These are phyloP conservation scores for Mycena chlorophos DNA, from an alignment of 768 basidiomycete species.

Conservation along the genomic window DNA sequence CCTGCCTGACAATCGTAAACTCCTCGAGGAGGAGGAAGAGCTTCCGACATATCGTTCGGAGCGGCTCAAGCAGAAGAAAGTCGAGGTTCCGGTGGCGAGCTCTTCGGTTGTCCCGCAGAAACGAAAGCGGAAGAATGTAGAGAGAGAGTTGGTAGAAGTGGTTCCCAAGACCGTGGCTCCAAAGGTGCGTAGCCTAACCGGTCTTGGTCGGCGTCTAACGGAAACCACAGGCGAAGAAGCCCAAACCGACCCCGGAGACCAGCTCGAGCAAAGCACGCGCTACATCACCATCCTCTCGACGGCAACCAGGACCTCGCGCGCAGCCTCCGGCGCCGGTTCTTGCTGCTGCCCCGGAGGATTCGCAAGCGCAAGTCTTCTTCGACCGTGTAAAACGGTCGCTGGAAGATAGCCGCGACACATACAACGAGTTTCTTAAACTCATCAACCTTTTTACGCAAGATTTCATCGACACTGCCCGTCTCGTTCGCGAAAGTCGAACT, in stretches of 20 bases:
- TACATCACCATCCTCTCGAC: slow-evolving; percentile 36
- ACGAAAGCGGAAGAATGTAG: slow-evolving; percentile 64
- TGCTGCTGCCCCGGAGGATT: slow-evolving; percentile 23
- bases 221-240: slow-evolving; percentile 30
- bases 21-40: slow-evolving; percentile 46
- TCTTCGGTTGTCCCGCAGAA: slow-evolving; percentile 57
- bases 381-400: slow-evolving; percentile 80
- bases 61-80: slow-evolving; percentile 21
- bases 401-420: slow-evolving; percentile 66
- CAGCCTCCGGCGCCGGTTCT: slow-evolving; percentile 24
- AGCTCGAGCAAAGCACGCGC: slow-evolving; percentile 37
- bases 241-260: slow-evolving; percentile 38
- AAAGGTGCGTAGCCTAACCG: slow-evolving; percentile 39
- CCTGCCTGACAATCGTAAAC: slow-evolving; percentile 60
- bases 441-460: slow-evolving; percentile 95
- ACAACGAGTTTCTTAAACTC: slow-evolving; percentile 93
- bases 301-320: slow-evolving; percentile 19
- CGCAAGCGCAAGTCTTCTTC: slow-evolving; percentile 59
- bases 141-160: slow-evolving; percentile 44
- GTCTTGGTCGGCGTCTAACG: slow-evolving; percentile 16
- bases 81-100: slow-evolving; percentile 28
- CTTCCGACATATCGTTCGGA: slow-evolving; percentile 27
- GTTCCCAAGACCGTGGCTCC: slow-evolving; percentile 17
- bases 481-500: slow-evolving; percentile 76
- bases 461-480: slow-evolving; percentile 81